phyloP scores from a whole-genome alignment of 331 rosid genomes.

The Arachis monticola region DNA sequence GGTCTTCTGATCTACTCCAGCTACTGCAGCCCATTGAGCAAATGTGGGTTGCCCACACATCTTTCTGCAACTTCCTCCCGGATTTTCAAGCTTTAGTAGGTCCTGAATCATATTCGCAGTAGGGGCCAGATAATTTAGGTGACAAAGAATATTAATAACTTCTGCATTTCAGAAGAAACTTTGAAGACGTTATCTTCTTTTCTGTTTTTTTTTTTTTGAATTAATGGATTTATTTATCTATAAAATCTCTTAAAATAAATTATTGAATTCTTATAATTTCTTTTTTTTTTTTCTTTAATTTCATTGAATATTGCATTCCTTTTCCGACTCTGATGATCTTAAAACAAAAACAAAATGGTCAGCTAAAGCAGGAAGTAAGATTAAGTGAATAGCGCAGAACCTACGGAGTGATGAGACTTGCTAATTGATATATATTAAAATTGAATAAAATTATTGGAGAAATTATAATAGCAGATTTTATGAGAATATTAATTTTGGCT shows the following conservation, averaged over 20 bases:
- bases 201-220: not conserved
- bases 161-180: constrained; percentile 6
- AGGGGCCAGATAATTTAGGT: constrained; percentile 42
- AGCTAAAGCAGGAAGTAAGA: constrained; percentile 29
- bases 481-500: constrained; percentile 28
- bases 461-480: constrained; percentile 13
- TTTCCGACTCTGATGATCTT: not conserved
- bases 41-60: constrained; percentile 72
- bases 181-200: too few relatives aligned
- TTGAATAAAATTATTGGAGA: constrained; percentile 15
- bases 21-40: constrained; percentile 95
- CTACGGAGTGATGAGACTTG: constrained; percentile 5
- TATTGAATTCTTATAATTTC: too few relatives aligned
- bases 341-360: not conserved
- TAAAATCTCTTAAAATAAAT: not conserved
- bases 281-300: constrained; percentile 9
- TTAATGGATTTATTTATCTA: not conserved
- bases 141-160: constrained; percentile 23
- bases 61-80: constrained; percentile 75
- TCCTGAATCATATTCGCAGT: constrained; percentile 58
- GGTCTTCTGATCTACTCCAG: constrained; percentile 81
- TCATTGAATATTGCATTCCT: not conserved
- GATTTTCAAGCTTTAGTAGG: constrained; percentile 80
- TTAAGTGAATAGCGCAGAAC: constrained; percentile 27
- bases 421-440: constrained; percentile 5